Evolutionary conservation across 2,329 filamentous ascomycete species (phyloP), one percentile per base, ranked within the genome.

Genomic region (Fusarium aywerte): DNA sequence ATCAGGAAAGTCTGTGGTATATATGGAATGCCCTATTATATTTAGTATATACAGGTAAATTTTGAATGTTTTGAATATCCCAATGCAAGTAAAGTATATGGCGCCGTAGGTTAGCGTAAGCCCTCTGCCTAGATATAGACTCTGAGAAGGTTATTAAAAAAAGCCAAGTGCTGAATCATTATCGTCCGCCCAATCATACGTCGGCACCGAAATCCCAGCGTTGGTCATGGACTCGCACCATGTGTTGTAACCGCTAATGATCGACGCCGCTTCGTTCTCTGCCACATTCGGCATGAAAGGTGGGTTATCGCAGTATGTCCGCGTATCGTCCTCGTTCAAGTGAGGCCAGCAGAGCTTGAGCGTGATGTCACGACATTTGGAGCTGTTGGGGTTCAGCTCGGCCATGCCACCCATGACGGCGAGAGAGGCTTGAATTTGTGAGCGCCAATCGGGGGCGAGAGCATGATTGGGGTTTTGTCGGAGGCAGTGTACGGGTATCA

Each of bases 321-420:
- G 65, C 4, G 56, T 20, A 12, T 38, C 51, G 4, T 68, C 65
- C 29, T 63, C 58, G 2, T 67, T 31, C 4, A 69, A 25, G 7
- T 69, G 51, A 10, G 67, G 62, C 67, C 67, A 69, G 58, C 66
- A 67, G 2, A 69, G 40, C 36, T 64, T 67, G 11, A 69, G 66
- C 6, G 62, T 64, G 2, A 69, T 69, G 2, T 69, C 67, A 11
- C 67, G 67, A 12, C 67, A 69, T 38, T 69, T 69, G 4, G 66
- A 59, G 29, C 66, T 67, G 32, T 69, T 69, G 6, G 66, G 53
- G n/a, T 62, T 69, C 4, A 69, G 44, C 15, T 69, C 67, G 1
- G 40, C 45, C 67, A 69, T 69, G 16, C 51, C 58, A 4, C 54
- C 55, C 67, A 69, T 69, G 7, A 69, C 53, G 2, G 62, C 32